A percentile compares a stretch with the other conserved stretches of the same genome.
Evolutionary conservation across 306 rosid species (phyloP).

Genomic region (Coriaria nepalensis): DNA sequence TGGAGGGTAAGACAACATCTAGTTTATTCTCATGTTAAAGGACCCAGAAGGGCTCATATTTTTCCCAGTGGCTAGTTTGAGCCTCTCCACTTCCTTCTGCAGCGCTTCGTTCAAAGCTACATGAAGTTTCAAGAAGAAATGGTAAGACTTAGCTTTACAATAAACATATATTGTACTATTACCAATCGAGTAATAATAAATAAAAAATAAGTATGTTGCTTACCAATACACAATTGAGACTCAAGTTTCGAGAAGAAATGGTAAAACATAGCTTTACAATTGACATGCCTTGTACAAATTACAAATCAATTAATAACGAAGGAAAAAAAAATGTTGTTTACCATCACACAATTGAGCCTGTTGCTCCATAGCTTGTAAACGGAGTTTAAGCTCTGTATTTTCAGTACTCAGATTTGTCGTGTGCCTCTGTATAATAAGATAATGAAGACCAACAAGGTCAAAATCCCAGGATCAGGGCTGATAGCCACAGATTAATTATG

Average conservation of each 20-base stretch:
- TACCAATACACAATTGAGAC: too few species aligned
- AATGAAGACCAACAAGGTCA: conserved; percentile 14
- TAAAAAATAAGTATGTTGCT: too few species aligned
- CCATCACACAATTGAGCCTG: conserved; percentile 97
- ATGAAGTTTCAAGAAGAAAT: conserved; percentile 10
- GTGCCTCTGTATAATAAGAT: conserved; percentile 46
- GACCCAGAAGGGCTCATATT: conserved; percentile 62
- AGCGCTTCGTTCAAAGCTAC: conserved; percentile 85
- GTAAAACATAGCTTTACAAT: neutral
- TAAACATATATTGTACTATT: too few species aligned
- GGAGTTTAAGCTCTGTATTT: conserved; percentile 90
- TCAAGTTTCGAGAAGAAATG: conserved; percentile 6
- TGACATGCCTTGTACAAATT: too few species aligned
- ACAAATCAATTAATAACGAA: too few species aligned
- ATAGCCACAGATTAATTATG: neutral
- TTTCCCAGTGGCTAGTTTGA: conserved; percentile 83
- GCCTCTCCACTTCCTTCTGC: conserved; percentile 94
- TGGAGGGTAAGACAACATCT: conserved; percentile 44
- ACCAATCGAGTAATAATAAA: too few species aligned
- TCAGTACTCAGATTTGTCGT: conserved; percentile 73
- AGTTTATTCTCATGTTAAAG: conserved; percentile 73
- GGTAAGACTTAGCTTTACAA: neutral
- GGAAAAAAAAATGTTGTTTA: conserved; percentile 15
- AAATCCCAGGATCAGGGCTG: conserved; percentile 1
- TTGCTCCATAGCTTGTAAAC: conserved; percentile 95